Evolutionary conservation across 1,284 basidiomycete species (phyloP).

Genomic region (Cryptococcus sp.): DNA sequence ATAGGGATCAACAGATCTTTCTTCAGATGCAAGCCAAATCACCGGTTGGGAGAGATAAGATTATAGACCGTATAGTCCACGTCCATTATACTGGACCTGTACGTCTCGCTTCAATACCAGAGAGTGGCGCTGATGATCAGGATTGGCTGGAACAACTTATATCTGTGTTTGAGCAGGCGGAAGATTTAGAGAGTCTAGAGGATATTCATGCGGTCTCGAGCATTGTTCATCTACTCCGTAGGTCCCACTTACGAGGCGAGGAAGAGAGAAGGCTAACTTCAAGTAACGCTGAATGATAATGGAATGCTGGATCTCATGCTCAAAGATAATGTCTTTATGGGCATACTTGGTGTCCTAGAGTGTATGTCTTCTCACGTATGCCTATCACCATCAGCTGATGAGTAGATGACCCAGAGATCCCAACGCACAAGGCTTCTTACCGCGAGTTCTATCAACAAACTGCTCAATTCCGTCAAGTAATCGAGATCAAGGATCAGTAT

Average conservation of each 20-base stretch:
- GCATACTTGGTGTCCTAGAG: slow-evolving; percentile 93
- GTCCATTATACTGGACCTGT: slow-evolving; percentile 1
- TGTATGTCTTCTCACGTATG: slow-evolving; percentile 56
- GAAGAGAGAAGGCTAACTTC: slow-evolving; percentile 3
- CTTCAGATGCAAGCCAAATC: slow-evolving; percentile 43
- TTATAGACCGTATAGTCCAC: slow-evolving; percentile 67
- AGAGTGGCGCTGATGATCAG: slow-evolving; percentile 47
- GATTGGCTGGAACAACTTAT: slow-evolving; percentile 85
- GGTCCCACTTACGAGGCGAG: slow-evolving; percentile 42
- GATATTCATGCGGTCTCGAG: slow-evolving; percentile 86
- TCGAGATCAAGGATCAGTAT: slow-evolving; percentile 66
- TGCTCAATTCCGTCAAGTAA: slow-evolving; percentile 79
- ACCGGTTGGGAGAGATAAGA: slow-evolving; percentile 57
- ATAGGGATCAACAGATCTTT: slow-evolving; percentile 39
- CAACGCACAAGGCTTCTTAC: slow-evolving; percentile 90
- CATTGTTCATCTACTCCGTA: slow-evolving; percentile 92
- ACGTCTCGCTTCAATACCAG: background rate
- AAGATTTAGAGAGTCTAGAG: slow-evolving; percentile 84
- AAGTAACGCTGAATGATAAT: slow-evolving; percentile 94
- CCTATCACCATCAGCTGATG: background rate
- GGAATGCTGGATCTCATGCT: slow-evolving; percentile 91
- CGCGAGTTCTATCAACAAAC: slow-evolving; percentile 82
- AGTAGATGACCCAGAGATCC: slow-evolving; percentile 96
- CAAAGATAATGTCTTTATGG: slow-evolving; percentile 86
- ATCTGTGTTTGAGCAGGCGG: slow-evolving; percentile 77